Conservation (phyloP, 2,329 filamentous ascomycete genomes). For the Monilinia vaccinii-corymbosi region DNA sequence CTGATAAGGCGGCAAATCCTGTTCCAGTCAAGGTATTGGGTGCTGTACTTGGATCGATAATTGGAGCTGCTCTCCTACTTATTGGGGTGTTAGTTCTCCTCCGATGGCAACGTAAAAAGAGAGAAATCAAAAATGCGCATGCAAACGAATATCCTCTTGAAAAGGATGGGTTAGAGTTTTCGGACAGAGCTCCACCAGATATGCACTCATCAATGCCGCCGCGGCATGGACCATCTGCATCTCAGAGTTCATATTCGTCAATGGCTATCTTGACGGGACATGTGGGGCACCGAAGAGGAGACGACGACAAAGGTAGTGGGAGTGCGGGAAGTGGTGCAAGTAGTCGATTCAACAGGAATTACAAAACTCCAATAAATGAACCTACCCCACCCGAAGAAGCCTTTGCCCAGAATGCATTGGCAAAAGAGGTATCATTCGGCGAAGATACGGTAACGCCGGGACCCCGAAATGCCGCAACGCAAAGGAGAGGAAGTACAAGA, state of each 20-base stretch:
- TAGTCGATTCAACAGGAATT: slow-evolving; percentile 52
- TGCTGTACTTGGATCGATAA: slow-evolving; percentile 72
- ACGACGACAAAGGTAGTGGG: slow-evolving; percentile 38
- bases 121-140: slow-evolving; percentile 39
- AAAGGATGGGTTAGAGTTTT: slow-evolving; percentile 45
- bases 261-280: slow-evolving; percentile 60
- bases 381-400: slow-evolving; percentile 42
- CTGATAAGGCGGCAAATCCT: slow-evolving; percentile 21
- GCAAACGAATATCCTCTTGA: slow-evolving; percentile 43
- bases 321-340: slow-evolving; percentile 51
- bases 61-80: slow-evolving; percentile 50
- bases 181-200: slow-evolving; percentile 34
- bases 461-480: slow-evolving; percentile 19
- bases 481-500: slow-evolving; percentile 33
- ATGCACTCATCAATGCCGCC: slow-evolving; percentile 29
- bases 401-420: background rate
- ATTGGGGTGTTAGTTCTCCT: slow-evolving; percentile 57
- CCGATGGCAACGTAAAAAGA: slow-evolving; percentile 49
- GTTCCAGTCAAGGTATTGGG: slow-evolving; percentile 58
- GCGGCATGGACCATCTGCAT: slow-evolving; percentile 42
- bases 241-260: slow-evolving; percentile 50
- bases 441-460: slow-evolving; percentile 23
- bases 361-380: slow-evolving; percentile 53
- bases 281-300: slow-evolving; percentile 37
- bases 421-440: slow-evolving; percentile 25